A percentile compares a stretch with the other conserved stretches of the same genome.
Evolutionary conservation across 108 stramenopile species (phyloP).

Genomic region (Discostella stelligeroides): DNA sequence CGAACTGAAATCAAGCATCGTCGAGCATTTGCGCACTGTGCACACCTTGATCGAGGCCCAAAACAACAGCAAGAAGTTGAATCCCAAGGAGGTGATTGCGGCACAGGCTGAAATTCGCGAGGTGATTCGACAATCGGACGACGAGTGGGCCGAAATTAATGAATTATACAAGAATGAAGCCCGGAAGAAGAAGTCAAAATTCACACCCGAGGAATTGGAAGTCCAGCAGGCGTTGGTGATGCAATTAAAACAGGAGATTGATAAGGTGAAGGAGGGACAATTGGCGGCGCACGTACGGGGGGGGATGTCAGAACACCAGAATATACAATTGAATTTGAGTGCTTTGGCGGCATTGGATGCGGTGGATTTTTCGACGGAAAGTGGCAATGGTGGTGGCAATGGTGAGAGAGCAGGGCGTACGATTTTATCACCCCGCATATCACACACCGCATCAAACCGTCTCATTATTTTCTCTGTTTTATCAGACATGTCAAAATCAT

Average conservation of each 20-base stretch:
- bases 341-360: conserved; percentile 55
- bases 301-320: conserved; percentile 48
- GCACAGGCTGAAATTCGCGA: conserved; percentile 82
- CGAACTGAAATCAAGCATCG: conserved; percentile 75
- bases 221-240: conserved; percentile 75
- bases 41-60: conserved; percentile 61
- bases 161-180: conserved; percentile 85
- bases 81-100: conserved; percentile 81
- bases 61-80: conserved; percentile 46
- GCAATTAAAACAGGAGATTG: conserved; percentile 77
- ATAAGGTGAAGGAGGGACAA: conserved; percentile 81
- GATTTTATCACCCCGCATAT: too few relatives aligned
- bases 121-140: conserved; percentile 67
- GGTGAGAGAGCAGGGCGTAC: too few relatives aligned
- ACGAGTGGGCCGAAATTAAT: conserved; percentile 88
- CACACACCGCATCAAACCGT: too few relatives aligned
- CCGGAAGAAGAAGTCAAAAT: conserved; percentile 85
- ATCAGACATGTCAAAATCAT: conserved; percentile 26
- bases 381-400: too few relatives aligned
- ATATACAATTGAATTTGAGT: conserved; percentile 60
- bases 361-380: conserved; percentile 24
- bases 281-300: conserved; percentile 72
- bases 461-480: too few relatives aligned
- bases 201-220: conserved; percentile 86
- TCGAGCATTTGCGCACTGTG: conserved; percentile 66